Percentiles rank a stretch among this genome's conserved stretches.
These are phyloP conservation scores for Pichia sp. DNA, from an alignment of 1,139 yeast genomes.

Conservation along the genomic window DNA sequence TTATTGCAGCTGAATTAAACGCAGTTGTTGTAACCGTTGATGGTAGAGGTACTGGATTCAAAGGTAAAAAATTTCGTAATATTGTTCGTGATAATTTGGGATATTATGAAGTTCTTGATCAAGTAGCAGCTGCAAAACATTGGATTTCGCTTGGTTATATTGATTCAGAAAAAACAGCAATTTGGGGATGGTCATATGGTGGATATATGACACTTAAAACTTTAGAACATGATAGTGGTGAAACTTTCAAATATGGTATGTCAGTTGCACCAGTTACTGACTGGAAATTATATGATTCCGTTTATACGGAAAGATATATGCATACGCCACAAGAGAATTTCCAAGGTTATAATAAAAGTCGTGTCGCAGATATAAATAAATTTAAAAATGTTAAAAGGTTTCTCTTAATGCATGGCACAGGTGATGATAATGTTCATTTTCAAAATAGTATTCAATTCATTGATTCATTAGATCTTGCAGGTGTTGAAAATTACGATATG, in stretches of 20 bases:
- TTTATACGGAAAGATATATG: slow-evolving; percentile 76
- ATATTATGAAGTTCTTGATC: slow-evolving; percentile 62
- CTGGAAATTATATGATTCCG: slow-evolving; percentile 69
- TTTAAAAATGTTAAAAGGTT: slow-evolving; percentile 51
- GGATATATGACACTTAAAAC: slow-evolving; percentile 73
- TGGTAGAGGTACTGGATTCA: slow-evolving; percentile 78
- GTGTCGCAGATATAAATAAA: slow-evolving; percentile 45
- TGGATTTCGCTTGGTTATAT: slow-evolving; percentile 54
- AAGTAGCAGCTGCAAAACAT: slow-evolving; percentile 57
- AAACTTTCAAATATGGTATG: slow-evolving; percentile 61
- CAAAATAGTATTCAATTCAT: slow-evolving; percentile 62
- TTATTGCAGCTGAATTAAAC: slow-evolving; percentile 60
- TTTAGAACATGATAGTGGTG: slow-evolving; percentile 55
- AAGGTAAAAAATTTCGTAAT: slow-evolving; percentile 53
- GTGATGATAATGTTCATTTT: slow-evolving; percentile 78
- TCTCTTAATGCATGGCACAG: slow-evolving; percentile 71
- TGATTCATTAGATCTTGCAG: slow-evolving; percentile 52
- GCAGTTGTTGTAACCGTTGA: slow-evolving; percentile 76
- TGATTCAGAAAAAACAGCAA: slow-evolving; percentile 53
- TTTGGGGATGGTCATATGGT: slow-evolving; percentile 86
- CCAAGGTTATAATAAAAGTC: slow-evolving; percentile 47
- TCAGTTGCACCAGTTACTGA: slow-evolving; percentile 79
- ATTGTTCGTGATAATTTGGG: slow-evolving; percentile 63
- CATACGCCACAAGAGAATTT: slow-evolving; percentile 59
- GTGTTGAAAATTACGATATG: slow-evolving; percentile 64